These are phyloP conservation scores for Thermothelomyces thermophilus DNA, from an alignment of 2,329 filamentous ascomycete genomes.

Conservation along the genomic window DNA sequence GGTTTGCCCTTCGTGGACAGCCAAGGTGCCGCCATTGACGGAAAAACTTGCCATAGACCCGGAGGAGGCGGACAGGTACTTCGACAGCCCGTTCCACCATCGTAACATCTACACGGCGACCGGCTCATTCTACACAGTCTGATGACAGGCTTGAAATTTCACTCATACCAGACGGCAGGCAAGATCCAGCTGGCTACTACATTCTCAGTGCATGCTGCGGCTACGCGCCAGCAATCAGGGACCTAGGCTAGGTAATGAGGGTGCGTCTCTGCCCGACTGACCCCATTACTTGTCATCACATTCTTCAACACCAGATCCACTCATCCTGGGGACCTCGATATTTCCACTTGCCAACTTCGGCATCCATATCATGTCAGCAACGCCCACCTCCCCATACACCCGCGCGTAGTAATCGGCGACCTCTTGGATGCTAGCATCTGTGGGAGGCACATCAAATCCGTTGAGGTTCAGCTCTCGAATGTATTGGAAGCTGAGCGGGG, in stretches of 20 bases:
- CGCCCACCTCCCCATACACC: slow-evolving; percentile 2
- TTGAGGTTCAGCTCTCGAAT: slow-evolving; percentile 5
- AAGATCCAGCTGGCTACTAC: too few relatives aligned
- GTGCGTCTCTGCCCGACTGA: too few relatives aligned
- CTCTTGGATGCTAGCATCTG: neutral
- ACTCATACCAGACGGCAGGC: too few relatives aligned
- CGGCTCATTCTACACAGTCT: slow-evolving; percentile 9
- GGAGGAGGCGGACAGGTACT: too few relatives aligned
- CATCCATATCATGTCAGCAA: slow-evolving; percentile 5
- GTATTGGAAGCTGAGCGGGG: slow-evolving; percentile 1
- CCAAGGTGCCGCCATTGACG: too few relatives aligned
- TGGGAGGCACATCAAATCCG: slow-evolving; percentile 3
- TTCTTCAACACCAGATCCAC: neutral
- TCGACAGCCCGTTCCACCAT: neutral
- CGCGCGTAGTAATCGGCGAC: neutral
- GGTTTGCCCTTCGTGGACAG: too few relatives aligned
- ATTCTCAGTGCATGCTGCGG: too few relatives aligned
- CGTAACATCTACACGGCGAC: slow-evolving; percentile 5
- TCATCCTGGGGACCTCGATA: neutral
- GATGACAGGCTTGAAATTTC: too few relatives aligned
- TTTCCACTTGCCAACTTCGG: neutral
- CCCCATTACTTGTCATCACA: too few relatives aligned
- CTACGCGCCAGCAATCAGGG: too few relatives aligned
- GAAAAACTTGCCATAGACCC: too few relatives aligned
- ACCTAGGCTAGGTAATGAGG: too few relatives aligned